Evolutionary conservation across 257 asterid genomes (phyloP).

Genomic region (Capsicum pubescens): DNA sequence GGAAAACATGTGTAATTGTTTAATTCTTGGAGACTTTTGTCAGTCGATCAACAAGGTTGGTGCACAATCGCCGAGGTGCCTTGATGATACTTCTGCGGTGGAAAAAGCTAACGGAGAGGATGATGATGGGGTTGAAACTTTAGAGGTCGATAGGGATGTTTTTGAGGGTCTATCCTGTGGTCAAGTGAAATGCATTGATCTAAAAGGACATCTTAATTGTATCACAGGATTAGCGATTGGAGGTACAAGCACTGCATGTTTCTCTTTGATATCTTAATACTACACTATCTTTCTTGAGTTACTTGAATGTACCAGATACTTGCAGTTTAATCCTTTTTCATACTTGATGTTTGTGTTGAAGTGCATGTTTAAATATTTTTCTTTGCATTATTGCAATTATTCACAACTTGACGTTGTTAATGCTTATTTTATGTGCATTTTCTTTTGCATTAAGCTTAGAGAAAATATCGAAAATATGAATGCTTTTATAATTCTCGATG

Average conservation of each 20-base stretch:
- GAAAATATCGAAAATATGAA: neutral
- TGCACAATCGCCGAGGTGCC: conserved; percentile 24
- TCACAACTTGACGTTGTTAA: neutral
- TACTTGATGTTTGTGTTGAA: neutral
- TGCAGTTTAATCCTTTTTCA: neutral
- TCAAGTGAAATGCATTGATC: conserved; percentile 58
- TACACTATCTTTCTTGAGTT: conserved; percentile 5
- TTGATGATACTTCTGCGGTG: conserved; percentile 34
- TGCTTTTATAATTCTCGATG: conserved; percentile 2
- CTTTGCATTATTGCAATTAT: conserved; percentile 1
- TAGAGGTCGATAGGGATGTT: conserved; percentile 46
- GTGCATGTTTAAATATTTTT: neutral
- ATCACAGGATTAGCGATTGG: conserved; percentile 78
- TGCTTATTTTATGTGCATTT: conserved; percentile 16
- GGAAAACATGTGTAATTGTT: conserved; percentile 38
- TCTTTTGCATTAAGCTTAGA: neutral
- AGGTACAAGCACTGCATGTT: conserved; percentile 46
- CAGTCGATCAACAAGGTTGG: conserved; percentile 38
- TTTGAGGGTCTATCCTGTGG: conserved; percentile 56
- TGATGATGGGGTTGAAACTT: conserved; percentile 39
- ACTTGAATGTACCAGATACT: neutral
- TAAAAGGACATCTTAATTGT: conserved; percentile 82
- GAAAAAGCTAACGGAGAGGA: conserved; percentile 40
- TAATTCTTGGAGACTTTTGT: conserved; percentile 61
- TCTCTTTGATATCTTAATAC: neutral